Percentiles rank a stretch among this genome's conserved stretches.
Evolutionary conservation across 2,329 filamentous ascomycete species (phyloP).

Genomic region (Phyllosticta paracitricarpa): DNA sequence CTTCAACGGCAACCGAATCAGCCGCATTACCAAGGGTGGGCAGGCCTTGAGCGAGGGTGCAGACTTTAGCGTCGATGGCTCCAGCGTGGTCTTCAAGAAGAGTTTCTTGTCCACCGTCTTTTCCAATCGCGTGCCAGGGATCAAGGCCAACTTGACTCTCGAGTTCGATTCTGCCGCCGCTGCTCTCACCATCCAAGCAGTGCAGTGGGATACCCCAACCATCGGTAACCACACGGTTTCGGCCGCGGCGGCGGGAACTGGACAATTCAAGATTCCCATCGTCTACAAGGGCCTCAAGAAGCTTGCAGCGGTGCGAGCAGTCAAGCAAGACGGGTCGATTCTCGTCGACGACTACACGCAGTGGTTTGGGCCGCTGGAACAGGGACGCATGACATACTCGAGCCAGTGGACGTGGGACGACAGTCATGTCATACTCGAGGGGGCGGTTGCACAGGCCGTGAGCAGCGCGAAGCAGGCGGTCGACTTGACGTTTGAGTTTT

Average conservation of each 20-base stretch:
- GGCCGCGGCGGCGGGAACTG: conserved; percentile 24
- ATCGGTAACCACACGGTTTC: conserved; percentile 20
- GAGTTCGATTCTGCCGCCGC: conserved; percentile 42
- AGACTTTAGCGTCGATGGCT: conserved; percentile 40
- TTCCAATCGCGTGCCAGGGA: conserved; percentile 32
- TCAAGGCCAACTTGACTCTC: conserved; percentile 42
- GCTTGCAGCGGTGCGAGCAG: conserved; percentile 43
- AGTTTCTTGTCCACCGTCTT: conserved; percentile 38
- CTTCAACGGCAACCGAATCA: conserved; percentile 46
- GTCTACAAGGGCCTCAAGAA: conserved; percentile 42
- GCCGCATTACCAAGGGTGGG: conserved; percentile 29
- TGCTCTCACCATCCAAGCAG: conserved; percentile 36
- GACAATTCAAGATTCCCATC: conserved; percentile 41
- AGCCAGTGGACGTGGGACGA: conserved; percentile 44
- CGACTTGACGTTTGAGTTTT: conserved; percentile 47
- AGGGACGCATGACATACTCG: conserved; percentile 37
- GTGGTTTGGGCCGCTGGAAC: conserved; percentile 43
- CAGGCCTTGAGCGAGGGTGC: conserved; percentile 26
- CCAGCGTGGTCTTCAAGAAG: conserved; percentile 38
- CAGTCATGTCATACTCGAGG: conserved; percentile 37
- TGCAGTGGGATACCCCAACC: conserved; percentile 43
- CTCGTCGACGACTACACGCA: conserved; percentile 49
- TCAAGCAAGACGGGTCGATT: conserved; percentile 38
- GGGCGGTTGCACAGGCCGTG: conserved; percentile 37
- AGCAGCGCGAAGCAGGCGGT: conserved; percentile 35